Base-by-base conservation (phyloP, 2,329 filamentous ascomycete genomes). In the Parastagonospora nodorum region DNA sequence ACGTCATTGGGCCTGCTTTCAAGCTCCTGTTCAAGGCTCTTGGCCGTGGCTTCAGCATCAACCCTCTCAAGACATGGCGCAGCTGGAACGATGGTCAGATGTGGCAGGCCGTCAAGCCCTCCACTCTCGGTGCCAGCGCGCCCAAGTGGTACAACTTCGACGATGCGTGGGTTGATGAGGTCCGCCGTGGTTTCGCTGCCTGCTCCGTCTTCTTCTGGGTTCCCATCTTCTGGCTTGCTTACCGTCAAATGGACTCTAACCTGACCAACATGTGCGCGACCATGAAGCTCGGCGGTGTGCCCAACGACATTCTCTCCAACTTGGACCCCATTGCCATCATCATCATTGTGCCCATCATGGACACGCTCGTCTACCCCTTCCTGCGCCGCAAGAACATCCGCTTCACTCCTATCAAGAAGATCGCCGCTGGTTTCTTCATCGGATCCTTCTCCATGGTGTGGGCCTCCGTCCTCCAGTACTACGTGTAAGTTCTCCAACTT, bases 111-210 rank as follows among this genome's bases (percentile, higher is more conserved):
- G 82, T 83, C 49, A 88, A 88, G 74, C 88, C 88, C 3, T 88
- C 85, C 59, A 76, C 76, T 33, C 76, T 89, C 5, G 75, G 81
- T 5, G 71, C 72, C 0, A 69, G 80, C 56, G 83, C 83, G 48
- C 88, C 88, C 0, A 45, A 57, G 0, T 91, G 88, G 88, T 90
- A 90, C 85, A 89, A 84, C 0, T 92, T 90, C 61, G 88, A 92
- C 55, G 89, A 92, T 60, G 83, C 84, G 53, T 92, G 88, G 88
- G 88, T 92, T n/a, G 88, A 91, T 48, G 88, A 92, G 68, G 85
- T 92, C 42, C 80, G 80, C 45, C 86, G 88, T 73, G 88, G 88
- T 54, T 69, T 64, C 48, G 57, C 42, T 19, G 72, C 72, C 32
- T 75, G 72, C 64, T 57, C 59, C 42, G 69, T 75, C 11, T 74